These are phyloP conservation scores for Candida manassasensis DNA, from an alignment of 805 yeast species.

Conservation along the genomic window DNA sequence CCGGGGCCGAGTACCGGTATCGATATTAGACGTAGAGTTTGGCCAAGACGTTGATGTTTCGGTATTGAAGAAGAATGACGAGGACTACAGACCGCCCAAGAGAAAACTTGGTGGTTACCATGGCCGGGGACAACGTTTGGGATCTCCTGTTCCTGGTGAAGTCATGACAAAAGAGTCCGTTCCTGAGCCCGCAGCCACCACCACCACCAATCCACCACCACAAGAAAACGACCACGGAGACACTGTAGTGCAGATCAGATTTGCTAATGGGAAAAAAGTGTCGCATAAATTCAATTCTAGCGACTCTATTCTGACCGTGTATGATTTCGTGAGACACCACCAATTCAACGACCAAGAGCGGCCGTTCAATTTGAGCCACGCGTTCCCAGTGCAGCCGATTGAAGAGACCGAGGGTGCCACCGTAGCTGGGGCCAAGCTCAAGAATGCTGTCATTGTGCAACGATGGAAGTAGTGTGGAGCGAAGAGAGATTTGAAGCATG, in stretches of 20 bases:
- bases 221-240: constrained; percentile 49
- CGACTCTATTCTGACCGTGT: constrained; percentile 63
- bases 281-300: constrained; percentile 59
- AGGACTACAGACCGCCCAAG: constrained; percentile 72
- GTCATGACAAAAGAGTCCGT: constrained; percentile 28
- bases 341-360: constrained; percentile 44
- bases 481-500: too few species aligned
- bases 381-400: constrained; percentile 78
- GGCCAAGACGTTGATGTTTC: constrained; percentile 94
- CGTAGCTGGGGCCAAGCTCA: constrained; percentile 70
- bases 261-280: constrained; percentile 74
- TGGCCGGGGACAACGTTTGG: constrained; percentile 82
- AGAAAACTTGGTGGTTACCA: constrained; percentile 57
- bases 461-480: constrained; percentile 67
- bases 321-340: constrained; percentile 55
- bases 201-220: constrained; percentile 16
- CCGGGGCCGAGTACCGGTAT: constrained; percentile 86
- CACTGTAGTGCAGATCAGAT: constrained; percentile 72
- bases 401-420: constrained; percentile 47
- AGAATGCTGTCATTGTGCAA: constrained; percentile 85
- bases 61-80: constrained; percentile 76
- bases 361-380: constrained; percentile 63
- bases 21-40: constrained; percentile 72
- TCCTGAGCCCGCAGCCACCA: constrained; percentile 13
- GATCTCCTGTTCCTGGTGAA: constrained; percentile 85